Evolutionary conservation across 2,329 filamentous ascomycete genomes (phyloP).

Genomic region (Esteya vermicola): DNA sequence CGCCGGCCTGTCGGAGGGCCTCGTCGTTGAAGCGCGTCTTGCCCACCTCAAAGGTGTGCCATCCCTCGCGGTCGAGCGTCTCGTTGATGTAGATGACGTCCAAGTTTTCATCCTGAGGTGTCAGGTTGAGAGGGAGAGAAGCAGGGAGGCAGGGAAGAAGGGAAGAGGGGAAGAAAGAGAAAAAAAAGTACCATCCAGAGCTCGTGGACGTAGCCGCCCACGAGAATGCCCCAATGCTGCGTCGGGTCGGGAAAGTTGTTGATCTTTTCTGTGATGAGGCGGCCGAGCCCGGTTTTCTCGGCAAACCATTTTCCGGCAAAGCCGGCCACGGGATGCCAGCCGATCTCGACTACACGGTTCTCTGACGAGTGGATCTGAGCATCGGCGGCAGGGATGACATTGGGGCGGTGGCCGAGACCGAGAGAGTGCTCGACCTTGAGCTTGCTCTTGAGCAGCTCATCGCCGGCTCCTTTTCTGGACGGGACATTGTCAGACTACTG

Average conservation of each 20-base stretch:
- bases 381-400: conserved; percentile 25
- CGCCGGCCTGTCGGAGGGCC: conserved; percentile 32
- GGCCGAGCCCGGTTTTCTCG: conserved; percentile 38
- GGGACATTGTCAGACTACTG: no score
- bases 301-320: conserved; percentile 44
- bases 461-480: no score
- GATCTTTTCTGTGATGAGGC: conserved; percentile 39
- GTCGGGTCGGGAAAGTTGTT: conserved; percentile 42
- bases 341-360: conserved; percentile 33
- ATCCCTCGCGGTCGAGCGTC: conserved; percentile 27
- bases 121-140: no score
- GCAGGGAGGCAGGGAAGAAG: no score
- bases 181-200: conserved; percentile 37
- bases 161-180: not conserved
- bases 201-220: conserved; percentile 40
- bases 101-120: conserved; percentile 32
- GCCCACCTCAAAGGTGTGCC: conserved; percentile 36
- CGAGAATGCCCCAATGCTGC: conserved; percentile 45
- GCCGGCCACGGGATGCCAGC: conserved; percentile 44
- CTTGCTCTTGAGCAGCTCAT: conserved; percentile 24
- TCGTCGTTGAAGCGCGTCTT: conserved; percentile 41
- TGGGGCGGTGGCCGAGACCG: conserved; percentile 28
- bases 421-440: conserved; percentile 25
- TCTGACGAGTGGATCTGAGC: conserved; percentile 20
- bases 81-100: conserved; percentile 44